Evolutionary conservation across 75 land plant genomes (phyloP), one percentile per base, ranked within the genome.

Genomic region (Larix kaempferi): DNA sequence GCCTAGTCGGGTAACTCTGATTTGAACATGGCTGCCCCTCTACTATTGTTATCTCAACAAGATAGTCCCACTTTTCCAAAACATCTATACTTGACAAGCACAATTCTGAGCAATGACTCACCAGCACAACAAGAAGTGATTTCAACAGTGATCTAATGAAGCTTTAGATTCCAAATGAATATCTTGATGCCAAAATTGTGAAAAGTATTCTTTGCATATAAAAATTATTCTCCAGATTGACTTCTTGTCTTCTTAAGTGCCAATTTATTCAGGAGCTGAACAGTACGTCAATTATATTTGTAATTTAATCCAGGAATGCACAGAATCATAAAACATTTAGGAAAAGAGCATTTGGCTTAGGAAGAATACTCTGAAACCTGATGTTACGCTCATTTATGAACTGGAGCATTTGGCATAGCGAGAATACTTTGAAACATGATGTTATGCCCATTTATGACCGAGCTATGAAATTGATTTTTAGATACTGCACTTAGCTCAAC

Each of bases 391-490:
- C 41, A 39, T 69, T 17, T n/a, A 2, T 39, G 21, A 69, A 44
- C 52, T 1, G 52, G 52, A 44, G 72, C 22, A 44, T 44, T 44
- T 44, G 52, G 52, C 52, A 6, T 44, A 7, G 52, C 10, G 8
- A 19, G 39, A 69, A 44, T 44, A 69, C 39, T 21, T 3, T 69
- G 41, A 19, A 39, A 10, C 35, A 2, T 37, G 7, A 39, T 37
- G 39, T 41, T 69, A 69, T 37, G 52, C 39, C 52, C 41, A 39
- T 69, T 6, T n/a, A 0, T 39, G 21, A 69, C 8, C 1, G 52
- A 44, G 8, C 11, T 69, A 69, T 17, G 71, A 67, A 69, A 39
- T 69, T 69, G 44, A n/a, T 69, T 39, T 22, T 69, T 49, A 37
- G 17, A 6, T 66, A 66, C n/a, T 66, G 41, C 15, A 66, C 71